These are phyloP conservation scores for Penicillium aurantiogriseum DNA, from an alignment of 2,329 filamentous ascomycete species.

Conservation along the genomic window DNA sequence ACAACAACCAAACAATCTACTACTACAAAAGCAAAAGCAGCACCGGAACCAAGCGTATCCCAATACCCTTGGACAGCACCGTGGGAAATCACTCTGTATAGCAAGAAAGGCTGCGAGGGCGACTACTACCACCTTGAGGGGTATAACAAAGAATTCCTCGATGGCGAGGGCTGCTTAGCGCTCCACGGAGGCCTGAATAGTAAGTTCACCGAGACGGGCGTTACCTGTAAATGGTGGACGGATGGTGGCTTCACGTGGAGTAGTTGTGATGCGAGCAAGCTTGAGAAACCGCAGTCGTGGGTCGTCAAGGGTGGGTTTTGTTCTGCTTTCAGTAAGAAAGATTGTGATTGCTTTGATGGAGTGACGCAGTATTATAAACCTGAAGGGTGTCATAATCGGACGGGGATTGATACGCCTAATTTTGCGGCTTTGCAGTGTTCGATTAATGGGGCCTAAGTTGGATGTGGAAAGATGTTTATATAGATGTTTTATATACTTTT, in stretches of 20 bases:
- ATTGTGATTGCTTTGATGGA: constrained; percentile 1
- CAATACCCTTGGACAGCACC: background rate
- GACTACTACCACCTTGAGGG: constrained; percentile 4
- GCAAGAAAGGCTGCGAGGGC: background rate
- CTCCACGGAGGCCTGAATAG: constrained; percentile 1
- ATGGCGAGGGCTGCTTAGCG: background rate
- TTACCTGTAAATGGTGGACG: constrained; percentile 11
- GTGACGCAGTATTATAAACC: background rate
- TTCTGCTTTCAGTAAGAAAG: background rate
- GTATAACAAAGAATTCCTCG: background rate
- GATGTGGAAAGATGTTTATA: background rate
- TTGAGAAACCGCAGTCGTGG: constrained; percentile 11
- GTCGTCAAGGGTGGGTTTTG: constrained; percentile 9
- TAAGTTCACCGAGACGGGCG: background rate
- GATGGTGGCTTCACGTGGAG: constrained; percentile 1
- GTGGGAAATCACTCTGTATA: constrained; percentile 2
- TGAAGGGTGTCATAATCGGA: background rate
- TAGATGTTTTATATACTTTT: background rate
- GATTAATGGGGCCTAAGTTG: background rate
- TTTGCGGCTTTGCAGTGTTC: background rate
- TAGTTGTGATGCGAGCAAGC: constrained; percentile 4
- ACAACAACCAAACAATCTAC: background rate
- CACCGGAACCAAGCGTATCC: background rate
- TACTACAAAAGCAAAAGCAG: background rate
- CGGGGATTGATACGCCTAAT: background rate